Conservation (phyloP, 306 rosid genomes). For the Malus sieversii region DNA sequence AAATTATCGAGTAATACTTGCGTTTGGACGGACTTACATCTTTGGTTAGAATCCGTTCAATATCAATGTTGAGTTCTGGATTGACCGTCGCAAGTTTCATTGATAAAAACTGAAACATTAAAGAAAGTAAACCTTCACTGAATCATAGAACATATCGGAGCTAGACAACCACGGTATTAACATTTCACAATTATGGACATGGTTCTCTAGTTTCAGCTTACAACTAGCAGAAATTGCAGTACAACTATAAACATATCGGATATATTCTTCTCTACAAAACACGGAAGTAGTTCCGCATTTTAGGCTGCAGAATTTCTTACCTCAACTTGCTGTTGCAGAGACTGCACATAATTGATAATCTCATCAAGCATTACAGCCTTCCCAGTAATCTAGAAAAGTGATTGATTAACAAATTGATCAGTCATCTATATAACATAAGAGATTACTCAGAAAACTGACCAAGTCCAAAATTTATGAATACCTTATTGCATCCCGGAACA, state of each 20-base stretch:
- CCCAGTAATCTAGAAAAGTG: conserved; percentile 73
- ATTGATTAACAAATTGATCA: conserved; percentile 14
- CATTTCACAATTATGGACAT: neutral
- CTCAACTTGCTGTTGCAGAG: conserved; percentile 99
- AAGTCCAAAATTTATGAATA: conserved; percentile 6
- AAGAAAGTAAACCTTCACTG: neutral
- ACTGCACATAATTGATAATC: conserved; percentile 94
- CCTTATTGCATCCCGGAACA: conserved; percentile 99
- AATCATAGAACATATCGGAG: conserved; percentile 7
- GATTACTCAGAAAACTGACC: conserved; percentile 8
- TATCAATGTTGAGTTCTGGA: conserved; percentile 78
- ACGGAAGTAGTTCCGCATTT: neutral
- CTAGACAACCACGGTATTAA: neutral
- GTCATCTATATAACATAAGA: conserved; percentile 1
- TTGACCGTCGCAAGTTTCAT: conserved; percentile 98
- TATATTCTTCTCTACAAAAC: neutral
- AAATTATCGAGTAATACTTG: neutral
- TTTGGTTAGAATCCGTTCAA: conserved; percentile 76
- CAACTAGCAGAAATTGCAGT: neutral
- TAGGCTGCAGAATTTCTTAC: conserved; percentile 33
- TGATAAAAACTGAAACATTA: conserved; percentile 72
- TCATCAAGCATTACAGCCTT: conserved; percentile 99
- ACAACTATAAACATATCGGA: neutral
- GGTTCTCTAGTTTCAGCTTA: neutral
- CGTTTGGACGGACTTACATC: conserved; percentile 55